These are phyloP conservation scores for Allium fistulosum DNA, from an alignment of 106 monocot species.

Conservation along the genomic window DNA sequence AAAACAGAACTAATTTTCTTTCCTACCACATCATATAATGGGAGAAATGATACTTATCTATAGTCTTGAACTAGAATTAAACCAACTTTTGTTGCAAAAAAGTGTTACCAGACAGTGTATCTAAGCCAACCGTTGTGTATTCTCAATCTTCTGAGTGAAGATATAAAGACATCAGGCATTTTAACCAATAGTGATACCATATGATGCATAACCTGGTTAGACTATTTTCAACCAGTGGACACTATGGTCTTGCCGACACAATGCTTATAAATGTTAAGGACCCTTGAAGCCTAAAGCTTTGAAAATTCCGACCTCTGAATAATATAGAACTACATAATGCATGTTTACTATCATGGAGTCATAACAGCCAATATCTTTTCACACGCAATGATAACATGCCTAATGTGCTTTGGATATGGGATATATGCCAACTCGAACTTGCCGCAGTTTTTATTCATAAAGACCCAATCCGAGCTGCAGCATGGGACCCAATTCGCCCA, in stretches of 20 bases:
- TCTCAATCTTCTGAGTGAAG: no score
- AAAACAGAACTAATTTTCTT: neutral
- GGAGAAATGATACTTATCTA: neutral
- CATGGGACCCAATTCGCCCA: conserved; percentile 70
- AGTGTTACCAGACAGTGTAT: no score
- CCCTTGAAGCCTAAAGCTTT: neutral
- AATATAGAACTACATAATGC: neutral
- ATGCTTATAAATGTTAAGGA: no score
- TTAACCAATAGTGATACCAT: no score
- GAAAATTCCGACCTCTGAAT: neutral
- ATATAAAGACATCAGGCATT: no score
- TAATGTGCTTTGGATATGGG: conserved; percentile 89
- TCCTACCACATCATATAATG: neutral
- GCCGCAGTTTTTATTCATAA: conserved; percentile 74
- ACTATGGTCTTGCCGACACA: no score
- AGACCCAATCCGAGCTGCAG: conserved; percentile 75
- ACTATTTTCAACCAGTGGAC: no score
- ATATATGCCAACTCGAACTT: conserved; percentile 74
- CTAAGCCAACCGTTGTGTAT: no score
- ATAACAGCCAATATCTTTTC: conserved; percentile 78
- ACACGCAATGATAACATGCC: conserved; percentile 95
- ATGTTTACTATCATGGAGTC: conserved; percentile 94
- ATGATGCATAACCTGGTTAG: no score
- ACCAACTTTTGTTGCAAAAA: no score
- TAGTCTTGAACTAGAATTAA: neutral